Conservation (phyloP, 2,329 filamentous ascomycete genomes). For the Fusarium denticulatum region DNA sequence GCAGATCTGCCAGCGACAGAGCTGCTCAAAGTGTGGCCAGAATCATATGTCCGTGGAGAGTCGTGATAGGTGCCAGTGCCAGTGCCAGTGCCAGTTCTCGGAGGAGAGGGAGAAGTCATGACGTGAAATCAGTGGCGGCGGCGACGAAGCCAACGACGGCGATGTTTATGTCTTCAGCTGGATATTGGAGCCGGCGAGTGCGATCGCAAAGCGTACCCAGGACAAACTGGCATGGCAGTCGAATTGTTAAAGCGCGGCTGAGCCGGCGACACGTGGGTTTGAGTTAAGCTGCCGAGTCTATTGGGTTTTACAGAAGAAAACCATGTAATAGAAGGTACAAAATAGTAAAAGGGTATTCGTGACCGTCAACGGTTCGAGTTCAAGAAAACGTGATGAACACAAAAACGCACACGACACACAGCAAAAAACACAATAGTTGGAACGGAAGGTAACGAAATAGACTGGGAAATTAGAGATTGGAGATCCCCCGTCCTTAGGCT, state of each 20-base stretch:
- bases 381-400: not conserved
- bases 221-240: constrained; percentile 40
- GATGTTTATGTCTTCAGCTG: constrained; percentile 23
- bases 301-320: not conserved
- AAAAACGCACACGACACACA: constrained; percentile 6
- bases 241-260: constrained; percentile 29
- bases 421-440: not conserved
- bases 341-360: not conserved
- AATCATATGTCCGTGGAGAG: constrained; percentile 36
- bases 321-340: not conserved
- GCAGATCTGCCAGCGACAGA: constrained; percentile 25
- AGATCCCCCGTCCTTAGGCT: constrained; percentile 11
- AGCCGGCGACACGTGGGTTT: constrained; percentile 27
- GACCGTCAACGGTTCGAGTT: not conserved
- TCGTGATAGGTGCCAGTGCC: constrained; percentile 34
- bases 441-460: not conserved
- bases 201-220: constrained; percentile 35
- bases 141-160: constrained; percentile 11
- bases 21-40: constrained; percentile 35
- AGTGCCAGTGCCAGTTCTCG: constrained; percentile 36
- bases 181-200: constrained; percentile 37
- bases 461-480: constrained; percentile 17
- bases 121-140: constrained; percentile 19
- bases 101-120: constrained; percentile 44
- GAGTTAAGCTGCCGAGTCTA: not conserved